Evolutionary conservation across 2,329 filamentous ascomycete genomes (phyloP).

Genomic region (Botrytis tulipae): DNA sequence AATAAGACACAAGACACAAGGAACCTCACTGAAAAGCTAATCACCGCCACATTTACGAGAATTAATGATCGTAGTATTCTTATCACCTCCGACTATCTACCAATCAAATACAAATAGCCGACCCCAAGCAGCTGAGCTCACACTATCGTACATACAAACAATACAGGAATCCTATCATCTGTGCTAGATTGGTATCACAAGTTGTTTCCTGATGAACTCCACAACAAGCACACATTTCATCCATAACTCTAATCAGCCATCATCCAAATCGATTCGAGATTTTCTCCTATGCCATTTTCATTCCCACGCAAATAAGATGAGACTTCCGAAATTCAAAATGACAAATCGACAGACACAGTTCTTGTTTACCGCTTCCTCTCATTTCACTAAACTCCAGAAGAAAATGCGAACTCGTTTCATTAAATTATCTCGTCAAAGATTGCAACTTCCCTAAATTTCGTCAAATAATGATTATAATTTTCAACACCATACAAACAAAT

Average conservation of each 20-base stretch:
- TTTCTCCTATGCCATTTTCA: too few relatives aligned
- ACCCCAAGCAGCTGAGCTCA: not conserved
- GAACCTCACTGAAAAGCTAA: not conserved
- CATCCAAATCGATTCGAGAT: not conserved
- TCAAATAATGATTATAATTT: not conserved
- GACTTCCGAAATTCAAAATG: not conserved
- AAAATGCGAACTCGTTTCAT: not conserved
- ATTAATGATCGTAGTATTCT: not conserved
- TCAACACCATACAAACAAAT: not conserved
- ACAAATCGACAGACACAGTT: not conserved
- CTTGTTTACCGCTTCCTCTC: not conserved
- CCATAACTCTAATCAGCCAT: not conserved
- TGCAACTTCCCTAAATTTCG: not conserved
- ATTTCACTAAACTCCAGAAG: not conserved
- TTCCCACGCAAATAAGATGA: not conserved
- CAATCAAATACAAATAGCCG: not conserved
- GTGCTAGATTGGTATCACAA: not conserved
- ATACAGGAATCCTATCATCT: not conserved
- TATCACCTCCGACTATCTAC: too few relatives aligned
- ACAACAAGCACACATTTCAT: not conserved
- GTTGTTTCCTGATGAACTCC: not conserved
- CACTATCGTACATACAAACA: constrained; percentile 2
- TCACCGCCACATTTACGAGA: not conserved
- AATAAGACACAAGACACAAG: not conserved
- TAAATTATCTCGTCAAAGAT: not conserved